phyloP scores from a whole-genome alignment of 2,329 filamentous ascomycete genomes.

The Conoideocrella luteorostrata region DNA sequence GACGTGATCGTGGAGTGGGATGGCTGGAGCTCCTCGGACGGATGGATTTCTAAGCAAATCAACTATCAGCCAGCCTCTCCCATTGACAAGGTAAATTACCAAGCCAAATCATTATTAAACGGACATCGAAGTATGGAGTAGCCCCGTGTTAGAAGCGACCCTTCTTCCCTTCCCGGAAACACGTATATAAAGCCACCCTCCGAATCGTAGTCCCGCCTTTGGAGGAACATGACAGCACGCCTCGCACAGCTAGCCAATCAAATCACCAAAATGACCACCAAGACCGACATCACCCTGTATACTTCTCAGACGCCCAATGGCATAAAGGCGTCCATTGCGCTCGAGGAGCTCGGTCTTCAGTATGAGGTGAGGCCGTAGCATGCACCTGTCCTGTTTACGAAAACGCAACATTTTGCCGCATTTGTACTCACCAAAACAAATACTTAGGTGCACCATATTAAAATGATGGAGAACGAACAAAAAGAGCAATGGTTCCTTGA shows the following conservation, averaged over 20 bases:
- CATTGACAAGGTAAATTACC: too few species aligned
- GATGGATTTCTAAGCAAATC: too few species aligned
- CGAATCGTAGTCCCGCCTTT: neutral
- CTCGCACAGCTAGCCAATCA: neutral
- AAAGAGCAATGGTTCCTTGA: constrained; percentile 82
- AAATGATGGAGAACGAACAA: constrained; percentile 69
- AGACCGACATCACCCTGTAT: constrained; percentile 69
- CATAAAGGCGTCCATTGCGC: constrained; percentile 78
- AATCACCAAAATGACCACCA: constrained; percentile 9
- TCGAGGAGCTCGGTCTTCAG: constrained; percentile 79
- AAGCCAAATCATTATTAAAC: too few species aligned
- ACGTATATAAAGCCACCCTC: neutral
- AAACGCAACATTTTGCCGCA: neutral
- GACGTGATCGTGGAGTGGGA: too few species aligned
- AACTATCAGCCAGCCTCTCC: too few species aligned
- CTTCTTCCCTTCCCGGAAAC: too few species aligned
- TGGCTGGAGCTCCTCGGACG: too few species aligned
- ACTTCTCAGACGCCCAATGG: constrained; percentile 82
- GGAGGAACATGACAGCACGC: neutral
- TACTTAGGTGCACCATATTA: constrained; percentile 50
- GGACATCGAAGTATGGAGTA: too few species aligned
- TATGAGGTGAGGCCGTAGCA: constrained; percentile 52
- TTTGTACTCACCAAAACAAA: neutral
- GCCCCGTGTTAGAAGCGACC: too few species aligned
- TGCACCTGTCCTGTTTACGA: neutral